Evolutionary conservation across 129 eudicot species (phyloP).

Genomic region (Deinandra increscens): DNA sequence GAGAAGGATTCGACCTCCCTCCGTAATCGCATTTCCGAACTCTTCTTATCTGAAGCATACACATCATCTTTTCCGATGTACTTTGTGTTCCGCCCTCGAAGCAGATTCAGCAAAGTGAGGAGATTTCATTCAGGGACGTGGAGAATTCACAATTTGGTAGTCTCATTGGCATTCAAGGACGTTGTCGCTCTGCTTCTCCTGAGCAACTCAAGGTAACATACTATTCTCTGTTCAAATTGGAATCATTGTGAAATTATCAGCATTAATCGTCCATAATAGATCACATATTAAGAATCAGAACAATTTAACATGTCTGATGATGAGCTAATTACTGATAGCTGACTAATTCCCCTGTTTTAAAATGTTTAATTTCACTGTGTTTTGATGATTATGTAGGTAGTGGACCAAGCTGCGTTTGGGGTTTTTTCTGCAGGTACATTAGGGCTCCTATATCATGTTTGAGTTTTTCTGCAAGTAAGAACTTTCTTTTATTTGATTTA

Average conservation of each 20-base stretch:
- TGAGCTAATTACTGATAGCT: neutral
- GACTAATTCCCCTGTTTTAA: neutral
- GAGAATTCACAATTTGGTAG: slow-evolving; percentile 61
- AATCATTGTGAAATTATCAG: neutral
- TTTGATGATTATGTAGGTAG: slow-evolving; percentile 48
- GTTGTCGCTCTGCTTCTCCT: slow-evolving; percentile 91
- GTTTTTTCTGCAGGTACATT: too few relatives aligned
- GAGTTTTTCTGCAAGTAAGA: too few relatives aligned
- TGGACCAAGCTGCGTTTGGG: too few relatives aligned
- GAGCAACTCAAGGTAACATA: slow-evolving; percentile 68
- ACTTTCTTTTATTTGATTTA: too few relatives aligned
- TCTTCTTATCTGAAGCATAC: slow-evolving; percentile 5
- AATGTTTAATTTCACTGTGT: neutral
- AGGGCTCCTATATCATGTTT: too few relatives aligned
- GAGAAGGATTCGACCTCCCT: too few relatives aligned
- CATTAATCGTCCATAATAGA: neutral
- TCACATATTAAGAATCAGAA: neutral
- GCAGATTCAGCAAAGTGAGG: slow-evolving; percentile 24
- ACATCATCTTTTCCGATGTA: neutral
- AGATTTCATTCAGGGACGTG: slow-evolving; percentile 44
- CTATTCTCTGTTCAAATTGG: neutral
- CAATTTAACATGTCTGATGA: slow-evolving; percentile 5
- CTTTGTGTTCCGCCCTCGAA: slow-evolving; percentile 42
- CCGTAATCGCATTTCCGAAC: too few relatives aligned
- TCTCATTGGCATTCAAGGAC: slow-evolving; percentile 92